A percentile compares a stretch with the other conserved stretches of the same genome.
phyloP scores from a whole-genome alignment of 257 asterid genomes.

The Paulownia fortunei region DNA sequence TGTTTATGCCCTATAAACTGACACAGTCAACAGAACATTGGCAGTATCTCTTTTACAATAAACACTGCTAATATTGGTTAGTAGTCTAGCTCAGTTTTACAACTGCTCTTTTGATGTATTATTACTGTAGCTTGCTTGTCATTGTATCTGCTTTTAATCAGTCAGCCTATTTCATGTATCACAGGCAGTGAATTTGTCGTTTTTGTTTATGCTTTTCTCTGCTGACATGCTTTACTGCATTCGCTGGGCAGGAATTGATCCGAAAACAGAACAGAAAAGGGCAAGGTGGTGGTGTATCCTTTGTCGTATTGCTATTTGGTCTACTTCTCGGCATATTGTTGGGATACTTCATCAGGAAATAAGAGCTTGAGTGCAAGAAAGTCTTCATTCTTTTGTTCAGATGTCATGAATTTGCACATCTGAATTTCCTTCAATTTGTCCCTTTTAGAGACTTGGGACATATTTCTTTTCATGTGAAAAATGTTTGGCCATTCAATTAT shows the following conservation, averaged over 20 bases:
- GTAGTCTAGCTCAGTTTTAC: no score
- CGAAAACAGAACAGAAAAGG: conserved; percentile 46
- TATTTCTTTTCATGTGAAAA: conserved; percentile 2
- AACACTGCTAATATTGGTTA: no score
- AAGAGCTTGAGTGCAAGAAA: conserved; percentile 21
- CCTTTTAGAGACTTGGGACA: background rate
- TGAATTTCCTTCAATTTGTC: conserved; percentile 1
- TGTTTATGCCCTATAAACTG: no score
- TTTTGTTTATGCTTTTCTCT: background rate
- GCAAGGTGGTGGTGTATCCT: conserved; percentile 50
- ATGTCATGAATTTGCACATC: conserved; percentile 20
- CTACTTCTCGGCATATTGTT: conserved; percentile 58
- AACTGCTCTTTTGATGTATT: no score
- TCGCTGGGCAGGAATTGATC: conserved; percentile 53
- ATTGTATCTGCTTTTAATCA: background rate
- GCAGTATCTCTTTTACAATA: no score
- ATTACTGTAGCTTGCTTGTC: background rate
- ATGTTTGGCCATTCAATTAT: background rate
- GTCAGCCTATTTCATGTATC: background rate
- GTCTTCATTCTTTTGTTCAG: conserved; percentile 23
- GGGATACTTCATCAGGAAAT: conserved; percentile 60
- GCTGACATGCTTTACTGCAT: conserved; percentile 14
- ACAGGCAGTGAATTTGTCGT: background rate
- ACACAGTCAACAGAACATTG: no score
- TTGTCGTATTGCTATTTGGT: conserved; percentile 44